Base-by-base conservation (phyloP, 805 yeast genomes). In the Candida adriatica region DNA sequence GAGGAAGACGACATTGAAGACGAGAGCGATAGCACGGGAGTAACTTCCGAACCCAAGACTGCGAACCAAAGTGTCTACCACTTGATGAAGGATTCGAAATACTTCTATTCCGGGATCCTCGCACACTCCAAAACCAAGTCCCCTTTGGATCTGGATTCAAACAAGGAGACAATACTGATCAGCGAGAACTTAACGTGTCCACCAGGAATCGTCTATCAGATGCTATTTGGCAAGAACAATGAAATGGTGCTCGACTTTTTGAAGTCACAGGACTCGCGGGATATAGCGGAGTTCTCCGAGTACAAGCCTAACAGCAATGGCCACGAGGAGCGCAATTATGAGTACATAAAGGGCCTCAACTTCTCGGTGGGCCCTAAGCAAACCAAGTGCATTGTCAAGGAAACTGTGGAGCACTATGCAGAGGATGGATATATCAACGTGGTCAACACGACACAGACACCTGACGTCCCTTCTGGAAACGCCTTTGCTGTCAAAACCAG, bases 391-490 rank as follows among this genome's bases (percentile, higher is more conserved):
- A 38, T 59, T n/a, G 75, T 72, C 11, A 58, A 55, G 3, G 96
- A 87, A 45, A 60, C 66, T 0, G 64, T 83, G 14, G 71, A 75
- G 26, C 58, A 67, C 27, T 58, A 68, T 46, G 80, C 83, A 46
- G 62, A 64, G 31, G 60, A 69, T 5, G 62, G 65, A 13, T 68
- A 68, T 42, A 70, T 85, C 20, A 68, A 75, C 37, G 75, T 86
- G 2, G 58, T 75, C 3, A 74, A 78, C 25, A 63, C 72, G 2
- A 75, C 90, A 0, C 63, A 61, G 24, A 88, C 98, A 0, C 99
- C 98, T 0, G 92, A 86, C 50, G 97, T 92, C 11, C 98, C 99
- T 1, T 81, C 88, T 47, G 99, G 99, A 5, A 69, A 69, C 26
- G 70, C 83, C 1, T 92, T 92, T 54, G 65, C 70, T 19, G 87